Conservation (phyloP, 2,329 filamentous ascomycete species). For the Fusarium penzigii region DNA sequence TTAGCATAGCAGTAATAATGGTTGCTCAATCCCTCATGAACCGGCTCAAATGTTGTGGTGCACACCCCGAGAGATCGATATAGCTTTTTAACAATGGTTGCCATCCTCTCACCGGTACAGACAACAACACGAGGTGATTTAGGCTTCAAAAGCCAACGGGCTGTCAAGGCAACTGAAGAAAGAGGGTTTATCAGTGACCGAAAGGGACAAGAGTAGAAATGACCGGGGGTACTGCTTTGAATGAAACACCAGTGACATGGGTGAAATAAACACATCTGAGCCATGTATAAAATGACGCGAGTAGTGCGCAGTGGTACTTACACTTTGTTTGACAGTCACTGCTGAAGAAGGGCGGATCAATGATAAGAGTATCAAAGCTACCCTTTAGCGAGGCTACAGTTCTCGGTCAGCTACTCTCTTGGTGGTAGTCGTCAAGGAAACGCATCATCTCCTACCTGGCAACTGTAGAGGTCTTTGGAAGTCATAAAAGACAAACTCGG, state of each 20-base stretch:
- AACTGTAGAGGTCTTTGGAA: slow-evolving; percentile 68
- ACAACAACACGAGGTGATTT: slow-evolving; percentile 54
- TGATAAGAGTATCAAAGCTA: slow-evolving; percentile 67
- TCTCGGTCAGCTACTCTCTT: neutral
- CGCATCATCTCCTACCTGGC: slow-evolving; percentile 44
- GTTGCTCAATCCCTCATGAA: slow-evolving; percentile 75
- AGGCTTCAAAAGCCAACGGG: slow-evolving; percentile 67
- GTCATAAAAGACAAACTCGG: slow-evolving; percentile 75
- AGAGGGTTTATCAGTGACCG: slow-evolving; percentile 13
- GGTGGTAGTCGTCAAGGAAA: neutral
- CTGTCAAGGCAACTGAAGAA: slow-evolving; percentile 67
- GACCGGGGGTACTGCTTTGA: too few species aligned
- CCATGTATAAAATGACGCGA: slow-evolving; percentile 12
- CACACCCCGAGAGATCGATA: slow-evolving; percentile 63
- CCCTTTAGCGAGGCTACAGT: slow-evolving; percentile 58
- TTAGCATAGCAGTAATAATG: slow-evolving; percentile 81
- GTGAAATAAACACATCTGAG: neutral
- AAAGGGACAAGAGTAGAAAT: neutral
- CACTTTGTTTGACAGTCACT: slow-evolving; percentile 80
- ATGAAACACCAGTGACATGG: too few species aligned
- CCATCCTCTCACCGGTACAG: slow-evolving; percentile 80
- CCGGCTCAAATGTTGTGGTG: slow-evolving; percentile 68
- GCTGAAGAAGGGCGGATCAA: slow-evolving; percentile 78
- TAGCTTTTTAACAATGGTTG: slow-evolving; percentile 62
- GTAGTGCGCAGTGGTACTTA: too few species aligned